Evolutionary conservation across 1,284 basidiomycete genomes (phyloP).

Genomic region (Trametes pubescens): DNA sequence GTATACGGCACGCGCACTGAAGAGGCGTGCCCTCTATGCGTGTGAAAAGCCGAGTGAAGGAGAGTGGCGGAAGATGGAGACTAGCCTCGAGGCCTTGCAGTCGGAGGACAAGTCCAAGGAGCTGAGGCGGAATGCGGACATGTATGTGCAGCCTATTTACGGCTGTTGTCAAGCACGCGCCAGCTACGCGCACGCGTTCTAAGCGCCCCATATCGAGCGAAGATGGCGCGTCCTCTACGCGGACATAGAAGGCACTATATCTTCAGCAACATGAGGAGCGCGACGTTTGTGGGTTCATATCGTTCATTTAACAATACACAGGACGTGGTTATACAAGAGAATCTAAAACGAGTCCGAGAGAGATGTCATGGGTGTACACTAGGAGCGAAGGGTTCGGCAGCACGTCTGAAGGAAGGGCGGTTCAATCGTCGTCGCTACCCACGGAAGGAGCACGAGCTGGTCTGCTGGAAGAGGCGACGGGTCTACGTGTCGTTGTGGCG

Average conservation of each 20-base stretch:
- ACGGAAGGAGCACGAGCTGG: slow-evolving; percentile 45
- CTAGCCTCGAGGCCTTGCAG: slow-evolving; percentile 23
- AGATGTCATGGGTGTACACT: slow-evolving; percentile 6
- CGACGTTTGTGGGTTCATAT: background rate
- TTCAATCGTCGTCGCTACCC: slow-evolving; percentile 52
- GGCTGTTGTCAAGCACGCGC: slow-evolving; percentile 42
- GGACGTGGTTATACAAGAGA: slow-evolving; percentile 27
- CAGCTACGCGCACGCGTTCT: slow-evolving; percentile 29
- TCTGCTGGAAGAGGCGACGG: slow-evolving; percentile 66
- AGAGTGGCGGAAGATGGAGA: slow-evolving; percentile 29
- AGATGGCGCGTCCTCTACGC: background rate
- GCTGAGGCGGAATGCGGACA: slow-evolving; percentile 22
- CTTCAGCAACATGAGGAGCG: background rate
- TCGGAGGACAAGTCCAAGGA: slow-evolving; percentile 24
- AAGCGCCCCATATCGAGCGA: slow-evolving; percentile 29
- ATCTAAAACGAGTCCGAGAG: slow-evolving; percentile 20
- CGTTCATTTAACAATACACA: slow-evolving; percentile 26
- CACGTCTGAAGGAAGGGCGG: slow-evolving; percentile 21
- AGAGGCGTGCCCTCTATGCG: slow-evolving; percentile 34
- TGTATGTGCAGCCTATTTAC: slow-evolving; percentile 34
- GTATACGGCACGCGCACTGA: slow-evolving; percentile 31
- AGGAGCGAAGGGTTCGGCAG: slow-evolving; percentile 3
- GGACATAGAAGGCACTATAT: background rate
- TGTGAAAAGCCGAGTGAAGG: slow-evolving; percentile 24
- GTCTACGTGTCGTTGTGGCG: slow-evolving; percentile 53